These are phyloP conservation scores for Udeniomyces megalosporus DNA, from an alignment of 768 basidiomycete species.

Conservation along the genomic window DNA sequence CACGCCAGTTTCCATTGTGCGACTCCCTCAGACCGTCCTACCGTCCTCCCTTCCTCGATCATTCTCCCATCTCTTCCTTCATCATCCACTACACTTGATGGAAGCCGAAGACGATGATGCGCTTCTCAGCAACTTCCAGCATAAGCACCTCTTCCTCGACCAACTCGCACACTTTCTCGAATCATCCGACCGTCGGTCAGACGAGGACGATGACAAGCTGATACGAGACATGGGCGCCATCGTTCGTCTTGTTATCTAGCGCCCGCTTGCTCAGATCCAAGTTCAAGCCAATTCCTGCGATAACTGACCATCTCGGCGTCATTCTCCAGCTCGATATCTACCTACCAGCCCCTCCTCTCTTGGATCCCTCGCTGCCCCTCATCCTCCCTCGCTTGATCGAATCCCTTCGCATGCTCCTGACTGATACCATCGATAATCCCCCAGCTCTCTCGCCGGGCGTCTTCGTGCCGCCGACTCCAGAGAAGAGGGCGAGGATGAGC, in stretches of 20 bases:
- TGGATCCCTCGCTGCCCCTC: slow-evolving; percentile 72
- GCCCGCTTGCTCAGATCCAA: neutral
- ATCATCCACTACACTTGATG: too few relatives aligned
- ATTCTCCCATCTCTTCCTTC: neutral
- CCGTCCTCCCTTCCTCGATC: too few relatives aligned
- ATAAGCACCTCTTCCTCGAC: neutral
- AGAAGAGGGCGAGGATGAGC: neutral
- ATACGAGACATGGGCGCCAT: slow-evolving; percentile 24
- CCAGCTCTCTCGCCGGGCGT: neutral
- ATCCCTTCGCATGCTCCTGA: slow-evolving; percentile 29
- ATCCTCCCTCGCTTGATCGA: slow-evolving; percentile 63
- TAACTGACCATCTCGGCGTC: neutral
- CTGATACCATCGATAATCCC: neutral
- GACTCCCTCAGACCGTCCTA: too few relatives aligned
- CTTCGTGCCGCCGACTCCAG: neutral
- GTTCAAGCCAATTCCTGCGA: neutral
- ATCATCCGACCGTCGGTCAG: neutral
- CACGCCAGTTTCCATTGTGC: too few relatives aligned
- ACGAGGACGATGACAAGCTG: slow-evolving; percentile 22
- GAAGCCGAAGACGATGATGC: slow-evolving; percentile 8
- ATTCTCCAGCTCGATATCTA: slow-evolving; percentile 57
- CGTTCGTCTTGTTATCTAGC: slow-evolving; percentile 18
- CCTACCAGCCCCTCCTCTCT: slow-evolving; percentile 79
- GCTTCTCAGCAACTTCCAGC: neutral
- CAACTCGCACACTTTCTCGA: neutral